These are phyloP conservation scores for Chalara sp. DNA, from an alignment of 2,329 filamentous ascomycete species.

Conservation along the genomic window DNA sequence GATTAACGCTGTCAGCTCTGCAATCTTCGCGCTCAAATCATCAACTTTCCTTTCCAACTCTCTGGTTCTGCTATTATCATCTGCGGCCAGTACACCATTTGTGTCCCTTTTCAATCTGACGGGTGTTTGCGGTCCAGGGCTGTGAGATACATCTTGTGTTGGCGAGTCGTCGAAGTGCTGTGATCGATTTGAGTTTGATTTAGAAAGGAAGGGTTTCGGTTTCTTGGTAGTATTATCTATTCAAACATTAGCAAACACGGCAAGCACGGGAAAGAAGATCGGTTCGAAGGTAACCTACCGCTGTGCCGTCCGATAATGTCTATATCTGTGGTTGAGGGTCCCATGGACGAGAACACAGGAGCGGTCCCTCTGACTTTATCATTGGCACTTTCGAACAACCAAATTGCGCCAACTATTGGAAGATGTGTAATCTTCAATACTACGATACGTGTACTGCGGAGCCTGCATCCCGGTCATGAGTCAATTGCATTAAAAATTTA, in stretches of 20 bases:
- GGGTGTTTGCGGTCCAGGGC: no score
- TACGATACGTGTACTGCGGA: slow-evolving; percentile 55
- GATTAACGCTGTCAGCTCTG: slow-evolving; percentile 47
- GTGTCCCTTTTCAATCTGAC: no score
- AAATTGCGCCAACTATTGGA: slow-evolving; percentile 63
- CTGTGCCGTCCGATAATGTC: no score
- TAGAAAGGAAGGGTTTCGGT: no score
- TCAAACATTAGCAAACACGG: no score
- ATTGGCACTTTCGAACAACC: slow-evolving; percentile 40
- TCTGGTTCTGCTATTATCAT: not conserved
- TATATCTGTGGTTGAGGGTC: slow-evolving; percentile 4
- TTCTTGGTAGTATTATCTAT: no score
- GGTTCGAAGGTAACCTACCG: no score
- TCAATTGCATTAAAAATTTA: not conserved
- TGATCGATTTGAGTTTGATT: no score
- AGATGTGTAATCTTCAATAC: slow-evolving; percentile 58
- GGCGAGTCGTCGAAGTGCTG: no score
- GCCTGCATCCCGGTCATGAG: slow-evolving; percentile 14
- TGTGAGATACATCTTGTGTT: no score
- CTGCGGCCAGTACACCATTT: no score
- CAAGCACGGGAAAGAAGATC: no score
- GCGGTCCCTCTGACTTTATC: slow-evolving; percentile 12
- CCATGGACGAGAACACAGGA: slow-evolving; percentile 13
- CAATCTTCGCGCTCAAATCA: slow-evolving; percentile 51
- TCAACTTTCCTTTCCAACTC: slow-evolving; percentile 42